Evolutionary conservation across 176 grass and related monocot genomes (phyloP).

Genomic region (Oryza meyeriana): DNA sequence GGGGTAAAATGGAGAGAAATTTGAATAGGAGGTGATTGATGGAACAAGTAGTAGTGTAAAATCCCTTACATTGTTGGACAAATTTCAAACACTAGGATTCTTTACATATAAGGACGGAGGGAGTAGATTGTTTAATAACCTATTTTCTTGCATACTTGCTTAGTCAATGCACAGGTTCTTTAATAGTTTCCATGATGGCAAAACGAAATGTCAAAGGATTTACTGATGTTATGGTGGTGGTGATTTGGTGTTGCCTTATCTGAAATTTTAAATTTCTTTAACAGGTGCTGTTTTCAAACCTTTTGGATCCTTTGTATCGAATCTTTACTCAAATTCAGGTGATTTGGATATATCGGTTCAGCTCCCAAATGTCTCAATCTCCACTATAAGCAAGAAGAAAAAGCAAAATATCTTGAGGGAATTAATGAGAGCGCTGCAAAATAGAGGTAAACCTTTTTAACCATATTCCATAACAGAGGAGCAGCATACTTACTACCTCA

Average conservation of each 20-base stretch:
- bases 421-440: conserved; percentile 55
- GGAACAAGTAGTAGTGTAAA: too few relatives aligned
- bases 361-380: conserved; percentile 13
- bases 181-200: conserved; percentile 10
- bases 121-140: neutral
- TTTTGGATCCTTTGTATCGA: conserved; percentile 94
- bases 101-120: too few relatives aligned
- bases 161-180: conserved; percentile 8
- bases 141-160: neutral
- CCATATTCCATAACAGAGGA: neutral
- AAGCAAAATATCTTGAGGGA: conserved; percentile 61
- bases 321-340: conserved; percentile 88
- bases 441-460: conserved; percentile 43
- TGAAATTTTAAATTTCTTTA: conserved; percentile 29
- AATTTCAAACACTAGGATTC: too few relatives aligned
- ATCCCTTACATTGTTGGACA: too few relatives aligned
- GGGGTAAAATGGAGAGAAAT: too few relatives aligned
- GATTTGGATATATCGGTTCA: conserved; percentile 92
- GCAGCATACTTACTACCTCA: neutral
- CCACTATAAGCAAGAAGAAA: conserved; percentile 32
- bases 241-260: conserved; percentile 17
- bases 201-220: neutral
- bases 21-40: too few relatives aligned
- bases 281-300: conserved; percentile 64
- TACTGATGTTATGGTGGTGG: neutral